A percentile compares a stretch with the other conserved stretches of the same genome.
Evolutionary conservation across 257 asterid genomes (phyloP).

Genomic region (Knoxia roxburghii): DNA sequence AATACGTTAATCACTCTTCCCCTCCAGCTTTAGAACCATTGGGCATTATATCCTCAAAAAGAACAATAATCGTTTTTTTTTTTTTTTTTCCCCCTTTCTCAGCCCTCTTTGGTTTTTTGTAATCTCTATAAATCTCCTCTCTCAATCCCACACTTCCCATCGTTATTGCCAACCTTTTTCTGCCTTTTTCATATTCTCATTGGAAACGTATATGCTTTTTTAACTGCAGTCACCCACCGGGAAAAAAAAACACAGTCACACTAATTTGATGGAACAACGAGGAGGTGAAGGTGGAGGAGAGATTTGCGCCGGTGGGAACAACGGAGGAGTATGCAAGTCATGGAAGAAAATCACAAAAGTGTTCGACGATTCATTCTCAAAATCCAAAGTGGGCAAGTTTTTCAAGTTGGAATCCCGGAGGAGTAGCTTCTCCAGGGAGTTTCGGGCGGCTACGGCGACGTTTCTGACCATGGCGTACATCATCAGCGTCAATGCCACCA

Average conservation of each 20-base stretch:
- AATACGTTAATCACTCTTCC: conserved; percentile 16
- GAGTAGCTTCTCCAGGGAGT: conserved; percentile 39
- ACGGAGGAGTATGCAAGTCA: conserved; percentile 14
- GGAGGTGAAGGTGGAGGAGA: conserved; percentile 19
- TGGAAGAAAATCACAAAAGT: conserved; percentile 35
- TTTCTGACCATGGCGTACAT: conserved; percentile 80
- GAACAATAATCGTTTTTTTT: conserved; percentile 20
- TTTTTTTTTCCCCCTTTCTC: not conserved
- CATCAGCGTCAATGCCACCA: conserved; percentile 67
- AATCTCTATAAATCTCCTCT: conserved; percentile 30
- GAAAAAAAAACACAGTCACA: conserved; percentile 14
- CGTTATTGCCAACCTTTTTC: not conserved
- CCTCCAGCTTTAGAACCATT: conserved; percentile 20
- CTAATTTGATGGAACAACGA: not conserved
- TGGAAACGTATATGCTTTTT: conserved; percentile 12
- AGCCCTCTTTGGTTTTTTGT: conserved; percentile 17
- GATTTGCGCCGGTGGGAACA: conserved; percentile 18
- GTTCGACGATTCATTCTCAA: conserved; percentile 40
- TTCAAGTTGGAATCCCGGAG: conserved; percentile 59
- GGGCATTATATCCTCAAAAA: conserved; percentile 39
- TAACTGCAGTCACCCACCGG: conserved; percentile 4
- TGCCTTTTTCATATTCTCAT: conserved; percentile 1
- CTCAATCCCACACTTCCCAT: conserved; percentile 11
- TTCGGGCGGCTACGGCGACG: conserved; percentile 72
- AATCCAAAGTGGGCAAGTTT: conserved; percentile 46